These are phyloP conservation scores for Zoysia pacifica DNA, from an alignment of 176 grass and related monocot species.

Conservation along the genomic window DNA sequence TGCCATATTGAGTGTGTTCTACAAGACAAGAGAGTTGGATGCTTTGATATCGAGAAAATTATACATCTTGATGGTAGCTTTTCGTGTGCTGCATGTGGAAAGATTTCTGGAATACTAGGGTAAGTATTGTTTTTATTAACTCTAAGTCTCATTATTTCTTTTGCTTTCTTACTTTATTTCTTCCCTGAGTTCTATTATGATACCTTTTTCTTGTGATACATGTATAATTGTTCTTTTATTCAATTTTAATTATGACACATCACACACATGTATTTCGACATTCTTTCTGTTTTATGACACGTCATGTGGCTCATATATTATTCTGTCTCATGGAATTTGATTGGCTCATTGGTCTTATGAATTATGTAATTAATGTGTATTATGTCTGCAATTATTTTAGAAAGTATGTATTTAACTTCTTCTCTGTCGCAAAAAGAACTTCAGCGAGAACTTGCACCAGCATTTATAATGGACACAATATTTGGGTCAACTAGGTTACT, in stretches of 20 bases:
- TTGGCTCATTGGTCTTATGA: neutral
- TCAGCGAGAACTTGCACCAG: neutral
- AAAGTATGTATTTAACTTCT: conserved; percentile 4
- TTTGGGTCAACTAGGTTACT: conserved; percentile 19
- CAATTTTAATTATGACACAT: neutral
- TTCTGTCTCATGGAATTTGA: neutral
- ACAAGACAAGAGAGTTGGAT: conserved; percentile 67
- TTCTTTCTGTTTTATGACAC: neutral
- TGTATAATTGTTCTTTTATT: conserved; percentile 12
- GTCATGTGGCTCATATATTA: neutral
- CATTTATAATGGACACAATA: conserved; percentile 24
- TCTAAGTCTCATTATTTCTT: neutral
- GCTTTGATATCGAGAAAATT: conserved; percentile 63
- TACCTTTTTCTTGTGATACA: neutral
- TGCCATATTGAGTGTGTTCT: conserved; percentile 96
- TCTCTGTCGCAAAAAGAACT: too few relatives aligned
- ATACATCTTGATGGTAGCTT: conserved; percentile 94
- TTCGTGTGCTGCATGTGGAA: conserved; percentile 92
- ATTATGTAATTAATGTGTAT: neutral
- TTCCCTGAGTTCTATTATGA: conserved; percentile 8
- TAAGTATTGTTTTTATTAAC: conserved; percentile 39
- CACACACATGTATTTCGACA: neutral
- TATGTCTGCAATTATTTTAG: neutral
- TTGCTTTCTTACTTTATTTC: conserved; percentile 10
- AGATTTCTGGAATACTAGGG: conserved; percentile 91